phyloP scores from a whole-genome alignment of 2,329 filamentous ascomycete genomes.

The Colletotrichum zoysiae region DNA sequence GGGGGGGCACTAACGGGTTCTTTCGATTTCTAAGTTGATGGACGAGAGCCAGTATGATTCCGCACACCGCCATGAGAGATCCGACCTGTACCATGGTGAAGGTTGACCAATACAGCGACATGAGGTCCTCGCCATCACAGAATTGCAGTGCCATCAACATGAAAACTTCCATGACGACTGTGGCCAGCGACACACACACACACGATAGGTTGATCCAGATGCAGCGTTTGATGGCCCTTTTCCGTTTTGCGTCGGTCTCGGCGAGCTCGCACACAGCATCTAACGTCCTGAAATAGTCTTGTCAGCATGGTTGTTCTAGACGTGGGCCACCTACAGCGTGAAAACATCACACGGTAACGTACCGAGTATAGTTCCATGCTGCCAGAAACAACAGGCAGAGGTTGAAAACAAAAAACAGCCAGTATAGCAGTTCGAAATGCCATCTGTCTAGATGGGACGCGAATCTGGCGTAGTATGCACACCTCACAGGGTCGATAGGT shows the following conservation, averaged over 20 bases:
- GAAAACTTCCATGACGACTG: conserved; percentile 68
- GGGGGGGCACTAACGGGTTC: conserved; percentile 61
- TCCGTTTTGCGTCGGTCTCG: conserved; percentile 51
- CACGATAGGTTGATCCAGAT: conserved; percentile 60
- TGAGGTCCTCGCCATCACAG: conserved; percentile 71
- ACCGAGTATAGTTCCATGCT: conserved; percentile 58
- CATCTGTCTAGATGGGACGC: conserved; percentile 56
- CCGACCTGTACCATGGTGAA: conserved; percentile 72
- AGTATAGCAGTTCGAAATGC: conserved; percentile 62
- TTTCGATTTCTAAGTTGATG: conserved; percentile 63
- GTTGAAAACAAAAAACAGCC: conserved; percentile 59
- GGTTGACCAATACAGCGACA: conserved; percentile 71
- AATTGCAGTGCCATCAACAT: conserved; percentile 67
- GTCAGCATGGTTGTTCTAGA: conserved; percentile 14
- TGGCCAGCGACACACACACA: conserved; percentile 57
- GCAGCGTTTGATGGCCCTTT: conserved; percentile 54
- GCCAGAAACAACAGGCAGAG: conserved; percentile 59
- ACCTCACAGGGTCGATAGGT: conserved; percentile 46
- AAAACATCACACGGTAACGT: conserved; percentile 34
- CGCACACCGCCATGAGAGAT: conserved; percentile 68
- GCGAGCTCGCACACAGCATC: conserved; percentile 52
- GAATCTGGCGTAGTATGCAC: conserved; percentile 58
- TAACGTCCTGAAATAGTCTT: conserved; percentile 48
- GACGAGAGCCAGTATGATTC: conserved; percentile 66
- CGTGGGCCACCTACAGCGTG: background rate